These are phyloP conservation scores for Paecilomyces variotii DNA, from an alignment of 2,329 filamentous ascomycete species.

Conservation along the genomic window DNA sequence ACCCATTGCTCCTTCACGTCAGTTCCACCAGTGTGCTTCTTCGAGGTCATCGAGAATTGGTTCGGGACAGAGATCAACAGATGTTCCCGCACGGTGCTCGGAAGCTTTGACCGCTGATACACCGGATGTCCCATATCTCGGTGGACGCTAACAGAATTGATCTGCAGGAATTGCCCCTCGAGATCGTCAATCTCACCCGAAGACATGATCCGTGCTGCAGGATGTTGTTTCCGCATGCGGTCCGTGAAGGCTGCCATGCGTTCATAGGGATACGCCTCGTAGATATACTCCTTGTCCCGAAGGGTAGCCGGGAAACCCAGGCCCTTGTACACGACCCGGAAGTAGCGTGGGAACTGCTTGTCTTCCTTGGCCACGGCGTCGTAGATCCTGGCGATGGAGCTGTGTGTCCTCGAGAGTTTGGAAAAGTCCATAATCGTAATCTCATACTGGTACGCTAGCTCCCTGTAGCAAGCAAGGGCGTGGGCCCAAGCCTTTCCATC, in stretches of 20 bases:
- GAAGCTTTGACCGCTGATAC: constrained; percentile 79
- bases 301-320: constrained; percentile 75
- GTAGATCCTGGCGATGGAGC: constrained; percentile 87
- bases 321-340: constrained; percentile 82
- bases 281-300: constrained; percentile 86
- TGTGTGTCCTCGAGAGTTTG: constrained; percentile 80
- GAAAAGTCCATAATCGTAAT: constrained; percentile 81
- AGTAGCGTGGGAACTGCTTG: constrained; percentile 72
- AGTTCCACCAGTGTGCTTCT: constrained; percentile 60
- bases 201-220: constrained; percentile 71
- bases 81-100: constrained; percentile 78
- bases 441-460: constrained; percentile 88
- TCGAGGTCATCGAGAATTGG: constrained; percentile 67
- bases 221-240: constrained; percentile 85
- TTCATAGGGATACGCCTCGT: constrained; percentile 72
- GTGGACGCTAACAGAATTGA: constrained; percentile 72
- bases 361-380: constrained; percentile 80
- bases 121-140: constrained; percentile 75
- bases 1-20: constrained; percentile 64
- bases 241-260: constrained; percentile 76
- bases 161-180: constrained; percentile 82
- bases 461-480: constrained; percentile 78
- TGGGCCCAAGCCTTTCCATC: constrained; percentile 91
- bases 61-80: constrained; percentile 70
- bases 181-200: constrained; percentile 65